Evolutionary conservation across 129 eudicot genomes (phyloP).

Genomic region (Silybum marianum): DNA sequence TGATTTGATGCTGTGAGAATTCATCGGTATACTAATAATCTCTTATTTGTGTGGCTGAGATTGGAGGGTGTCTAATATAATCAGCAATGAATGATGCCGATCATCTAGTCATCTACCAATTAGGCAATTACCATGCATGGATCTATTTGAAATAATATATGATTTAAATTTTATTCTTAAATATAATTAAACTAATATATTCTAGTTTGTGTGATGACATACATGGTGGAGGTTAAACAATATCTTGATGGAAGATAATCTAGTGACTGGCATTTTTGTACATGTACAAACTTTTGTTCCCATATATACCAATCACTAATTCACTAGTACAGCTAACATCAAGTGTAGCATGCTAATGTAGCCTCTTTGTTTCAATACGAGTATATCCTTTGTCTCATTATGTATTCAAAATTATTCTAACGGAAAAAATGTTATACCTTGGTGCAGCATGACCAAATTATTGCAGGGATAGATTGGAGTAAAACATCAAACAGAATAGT

Average conservation of each 20-base stretch:
- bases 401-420: constrained; percentile 1
- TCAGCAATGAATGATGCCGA: constrained; percentile 3
- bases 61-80: not conserved
- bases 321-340: constrained; percentile 1
- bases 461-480: constrained; percentile 96
- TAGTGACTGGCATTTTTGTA: constrained; percentile 13
- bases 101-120: not conserved
- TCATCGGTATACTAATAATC: not conserved
- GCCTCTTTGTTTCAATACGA: not conserved
- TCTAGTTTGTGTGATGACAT: constrained; percentile 5
- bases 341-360: not conserved
- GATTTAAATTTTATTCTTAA: not conserved
- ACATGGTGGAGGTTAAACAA: not conserved
- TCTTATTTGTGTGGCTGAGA: not conserved
- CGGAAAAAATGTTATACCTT: constrained; percentile 18
- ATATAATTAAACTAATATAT: not conserved
- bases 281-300: not conserved
- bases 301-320: not conserved
- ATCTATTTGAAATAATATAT: constrained; percentile 9
- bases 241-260: constrained; percentile 27
- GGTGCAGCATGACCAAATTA: constrained; percentile 94
- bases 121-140: not conserved
- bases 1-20: not conserved
- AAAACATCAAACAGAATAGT: constrained; percentile 80
- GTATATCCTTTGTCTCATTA: constrained; percentile 8